These are phyloP conservation scores for Lepidium africanum DNA, from an alignment of 345 rosid species.

Conservation along the genomic window DNA sequence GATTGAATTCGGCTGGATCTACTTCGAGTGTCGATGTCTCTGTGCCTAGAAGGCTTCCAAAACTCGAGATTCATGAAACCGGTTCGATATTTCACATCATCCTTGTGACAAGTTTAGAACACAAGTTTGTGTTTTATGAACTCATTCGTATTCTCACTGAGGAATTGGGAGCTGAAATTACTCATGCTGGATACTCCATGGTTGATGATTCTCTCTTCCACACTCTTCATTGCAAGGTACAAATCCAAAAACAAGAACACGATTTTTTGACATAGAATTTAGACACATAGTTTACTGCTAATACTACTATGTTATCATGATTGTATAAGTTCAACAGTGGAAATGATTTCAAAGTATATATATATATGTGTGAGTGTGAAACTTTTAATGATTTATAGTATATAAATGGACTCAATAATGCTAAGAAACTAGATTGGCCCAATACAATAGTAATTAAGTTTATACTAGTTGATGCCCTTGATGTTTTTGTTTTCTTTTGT, in stretches of 20 bases:
- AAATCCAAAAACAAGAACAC: not conserved
- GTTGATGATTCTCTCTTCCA: slow-evolving; percentile 25
- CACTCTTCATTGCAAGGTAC: slow-evolving; percentile 33
- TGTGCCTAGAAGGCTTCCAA: slow-evolving; percentile 9
- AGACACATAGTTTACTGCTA: not conserved
- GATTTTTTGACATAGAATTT: not conserved
- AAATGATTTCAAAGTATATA: not conserved
- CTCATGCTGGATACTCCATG: slow-evolving; percentile 24
- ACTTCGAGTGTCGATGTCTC: slow-evolving; percentile 1
- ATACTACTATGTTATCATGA: not conserved
- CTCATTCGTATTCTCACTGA: slow-evolving; percentile 21
- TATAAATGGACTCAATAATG: not conserved
- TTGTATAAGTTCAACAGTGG: not conserved
- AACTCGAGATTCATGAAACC: slow-evolving; percentile 22
- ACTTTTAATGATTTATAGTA: not conserved
- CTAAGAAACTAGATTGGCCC: not conserved
- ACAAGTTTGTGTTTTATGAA: slow-evolving; percentile 19
- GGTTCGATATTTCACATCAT: slow-evolving; percentile 17
- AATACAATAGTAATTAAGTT: not conserved
- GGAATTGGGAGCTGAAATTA: slow-evolving; percentile 20
- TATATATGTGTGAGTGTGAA: not conserved
- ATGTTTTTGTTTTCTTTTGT: not conserved
- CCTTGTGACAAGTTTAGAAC: slow-evolving; percentile 29
- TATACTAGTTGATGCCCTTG: not conserved
- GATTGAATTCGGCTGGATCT: slow-evolving; percentile 8